Base-by-base conservation (phyloP, 768 basidiomycete species). In the Cantharellus anzutake region DNA sequence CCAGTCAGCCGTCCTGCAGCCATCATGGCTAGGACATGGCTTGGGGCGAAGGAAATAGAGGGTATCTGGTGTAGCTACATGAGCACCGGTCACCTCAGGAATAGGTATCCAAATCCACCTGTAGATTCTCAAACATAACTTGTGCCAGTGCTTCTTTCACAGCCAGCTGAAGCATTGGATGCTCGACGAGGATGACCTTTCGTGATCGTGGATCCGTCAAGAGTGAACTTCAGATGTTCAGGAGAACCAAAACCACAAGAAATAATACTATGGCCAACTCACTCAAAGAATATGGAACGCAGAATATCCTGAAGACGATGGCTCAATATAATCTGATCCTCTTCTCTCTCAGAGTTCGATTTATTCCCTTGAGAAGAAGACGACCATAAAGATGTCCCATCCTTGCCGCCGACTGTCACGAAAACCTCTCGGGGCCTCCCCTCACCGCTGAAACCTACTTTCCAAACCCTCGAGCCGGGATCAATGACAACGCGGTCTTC, bases 371-470 rank as follows among this genome's bases (percentile, higher is more conserved):
- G 20, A 34, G 34, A 34, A 40, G 53, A 37, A 37, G 29, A 16
- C 41, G 34, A 37, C 56, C 35, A 57, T 35, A 51, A 68, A 50
- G 70, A 65, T 3, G 74, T 74, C 7, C 67, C 70, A 39, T 71
- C 66, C 11, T 71, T 67, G 11, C 75, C 55, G 38, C 44, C 35
- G 11, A 2, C 75, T 0, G 81, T 76, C 65, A 77, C 79, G 68
- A 94, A 86, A n/a, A 92, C 83, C 60, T 90, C 85, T 65, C 96
- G 72, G 4, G 96, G 92, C 61, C 81, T 77, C 3, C 91, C 82
- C 73, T 99, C 96, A 11, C 94, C 94, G 66, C 91, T 93, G 73
- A 97, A 98, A 2, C 96, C 96, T 5, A 93, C 88, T 72, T 93
- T 96, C 93, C 94, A 98, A 62, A 92, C 78, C 58, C 84, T 76